Conservation (phyloP, 306 rosid genomes). For the Herpetospermum pedunculosum region DNA sequence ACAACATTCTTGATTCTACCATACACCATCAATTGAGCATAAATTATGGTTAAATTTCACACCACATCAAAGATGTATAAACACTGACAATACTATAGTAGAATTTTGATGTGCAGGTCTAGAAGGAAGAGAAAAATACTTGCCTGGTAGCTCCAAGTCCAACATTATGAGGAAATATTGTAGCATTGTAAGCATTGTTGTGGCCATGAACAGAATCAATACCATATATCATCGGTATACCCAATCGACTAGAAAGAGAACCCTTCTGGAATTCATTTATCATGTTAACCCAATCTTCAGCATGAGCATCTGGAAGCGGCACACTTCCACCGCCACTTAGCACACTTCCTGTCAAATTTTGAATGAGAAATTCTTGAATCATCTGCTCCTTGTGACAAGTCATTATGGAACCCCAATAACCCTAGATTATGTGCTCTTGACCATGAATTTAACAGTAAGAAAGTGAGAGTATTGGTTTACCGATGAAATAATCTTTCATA, state of each 20-base stretch:
- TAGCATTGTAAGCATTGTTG: constrained; percentile 77
- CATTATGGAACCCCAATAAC: background rate
- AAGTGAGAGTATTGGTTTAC: constrained; percentile 19
- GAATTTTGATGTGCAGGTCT: background rate
- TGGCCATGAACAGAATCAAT: constrained; percentile 98
- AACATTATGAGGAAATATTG: constrained; percentile 84
- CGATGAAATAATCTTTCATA: constrained; percentile 55
- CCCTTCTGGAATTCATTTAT: constrained; percentile 76
- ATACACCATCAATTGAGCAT: too few species aligned
- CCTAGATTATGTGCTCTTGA: background rate
- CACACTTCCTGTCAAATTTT: constrained; percentile 61
- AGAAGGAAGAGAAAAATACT: constrained; percentile 17
- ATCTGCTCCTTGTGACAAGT: background rate
- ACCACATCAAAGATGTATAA: background rate
- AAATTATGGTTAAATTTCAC: background rate
- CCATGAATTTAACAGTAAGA: background rate
- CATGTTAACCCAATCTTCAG: constrained; percentile 83
- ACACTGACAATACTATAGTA: background rate
- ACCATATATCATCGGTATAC: constrained; percentile 87
- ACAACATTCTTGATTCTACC: background rate
- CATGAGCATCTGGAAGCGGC: constrained; percentile 76
- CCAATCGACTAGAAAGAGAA: constrained; percentile 64
- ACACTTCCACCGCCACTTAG: constrained; percentile 89
- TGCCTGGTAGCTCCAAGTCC: constrained; percentile 96
- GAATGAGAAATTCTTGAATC: background rate